phyloP scores from a whole-genome alignment of 177 flowering plant genomes.

The Vitis hybrid region DNA sequence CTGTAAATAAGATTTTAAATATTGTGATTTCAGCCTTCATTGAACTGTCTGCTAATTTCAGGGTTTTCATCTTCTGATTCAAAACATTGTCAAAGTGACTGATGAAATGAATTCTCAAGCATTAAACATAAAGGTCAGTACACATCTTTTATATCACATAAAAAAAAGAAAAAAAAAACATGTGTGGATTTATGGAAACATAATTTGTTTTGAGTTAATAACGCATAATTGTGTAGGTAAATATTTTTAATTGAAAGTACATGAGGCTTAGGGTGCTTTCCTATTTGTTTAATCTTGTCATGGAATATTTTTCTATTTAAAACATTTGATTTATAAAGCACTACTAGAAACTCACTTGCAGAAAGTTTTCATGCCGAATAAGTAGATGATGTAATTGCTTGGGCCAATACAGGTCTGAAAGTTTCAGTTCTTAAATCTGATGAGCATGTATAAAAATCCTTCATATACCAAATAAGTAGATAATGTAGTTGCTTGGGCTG shows the following conservation, averaged over 20 bases:
- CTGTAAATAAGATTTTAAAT: too few relatives aligned
- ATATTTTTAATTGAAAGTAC: background rate
- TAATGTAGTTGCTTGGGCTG: too few relatives aligned
- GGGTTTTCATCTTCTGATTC: constrained; percentile 58
- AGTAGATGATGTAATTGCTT: too few relatives aligned
- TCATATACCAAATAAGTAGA: too few relatives aligned
- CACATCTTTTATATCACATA: background rate
- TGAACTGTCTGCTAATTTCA: constrained; percentile 27
- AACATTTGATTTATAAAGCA: background rate
- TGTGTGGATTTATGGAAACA: background rate
- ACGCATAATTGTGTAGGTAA: background rate
- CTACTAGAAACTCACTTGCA: too few relatives aligned
- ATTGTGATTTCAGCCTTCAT: too few relatives aligned
- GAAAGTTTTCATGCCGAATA: too few relatives aligned
- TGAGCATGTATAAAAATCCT: too few relatives aligned
- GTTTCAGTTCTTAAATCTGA: too few relatives aligned
- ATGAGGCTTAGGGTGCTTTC: background rate
- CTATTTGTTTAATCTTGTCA: background rate
- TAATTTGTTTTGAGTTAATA: background rate
- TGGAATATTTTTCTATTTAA: background rate
- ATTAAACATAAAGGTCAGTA: constrained; percentile 37
- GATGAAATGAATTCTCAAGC: constrained; percentile 25
- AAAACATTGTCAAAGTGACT: constrained; percentile 39
- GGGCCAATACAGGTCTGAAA: too few relatives aligned
- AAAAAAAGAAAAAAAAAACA: too few relatives aligned